phyloP scores from a whole-genome alignment of 768 basidiomycete genomes.

The Lentinula lateritia region DNA sequence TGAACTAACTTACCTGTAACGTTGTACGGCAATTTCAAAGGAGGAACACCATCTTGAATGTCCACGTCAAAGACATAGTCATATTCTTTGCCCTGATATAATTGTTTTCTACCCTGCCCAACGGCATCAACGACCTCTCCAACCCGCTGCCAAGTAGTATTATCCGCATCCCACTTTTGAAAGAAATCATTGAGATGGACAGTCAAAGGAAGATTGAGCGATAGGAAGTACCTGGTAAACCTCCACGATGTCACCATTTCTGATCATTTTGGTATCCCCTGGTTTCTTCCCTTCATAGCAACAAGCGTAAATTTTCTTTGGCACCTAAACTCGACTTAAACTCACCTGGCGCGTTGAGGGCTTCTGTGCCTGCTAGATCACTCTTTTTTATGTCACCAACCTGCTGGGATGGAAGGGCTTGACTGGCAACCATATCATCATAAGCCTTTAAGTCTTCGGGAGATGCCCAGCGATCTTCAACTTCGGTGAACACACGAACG shows the following conservation, averaged over 20 bases:
- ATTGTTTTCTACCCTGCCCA: constrained; percentile 81
- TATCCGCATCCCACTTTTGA: constrained; percentile 66
- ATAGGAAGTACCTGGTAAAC: constrained; percentile 70
- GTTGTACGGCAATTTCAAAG: constrained; percentile 93
- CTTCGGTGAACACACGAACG: constrained; percentile 80
- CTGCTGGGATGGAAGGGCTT: constrained; percentile 80
- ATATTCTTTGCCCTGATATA: constrained; percentile 92
- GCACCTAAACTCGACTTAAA: not conserved
- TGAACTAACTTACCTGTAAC: constrained; percentile 52
- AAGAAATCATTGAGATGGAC: constrained; percentile 4
- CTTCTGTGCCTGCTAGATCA: constrained; percentile 85
- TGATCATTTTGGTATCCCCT: constrained; percentile 91
- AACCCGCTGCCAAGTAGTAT: constrained; percentile 81
- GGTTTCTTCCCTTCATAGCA: constrained; percentile 70
- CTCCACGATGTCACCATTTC: constrained; percentile 74
- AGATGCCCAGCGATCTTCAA: constrained; percentile 68
- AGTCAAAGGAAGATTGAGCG: not conserved
- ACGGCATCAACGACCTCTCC: constrained; percentile 96
- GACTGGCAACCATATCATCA: constrained; percentile 70
- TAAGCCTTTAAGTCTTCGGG: constrained; percentile 59
- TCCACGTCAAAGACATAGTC: constrained; percentile 99
- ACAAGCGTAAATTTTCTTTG: not conserved
- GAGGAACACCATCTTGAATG: constrained; percentile 86
- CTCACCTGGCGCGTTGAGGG: constrained; percentile 64
- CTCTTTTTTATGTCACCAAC: constrained; percentile 91